Conservation (phyloP, 192 early-diverging fungal species). For the Pecoramyces ruminantium region DNA sequence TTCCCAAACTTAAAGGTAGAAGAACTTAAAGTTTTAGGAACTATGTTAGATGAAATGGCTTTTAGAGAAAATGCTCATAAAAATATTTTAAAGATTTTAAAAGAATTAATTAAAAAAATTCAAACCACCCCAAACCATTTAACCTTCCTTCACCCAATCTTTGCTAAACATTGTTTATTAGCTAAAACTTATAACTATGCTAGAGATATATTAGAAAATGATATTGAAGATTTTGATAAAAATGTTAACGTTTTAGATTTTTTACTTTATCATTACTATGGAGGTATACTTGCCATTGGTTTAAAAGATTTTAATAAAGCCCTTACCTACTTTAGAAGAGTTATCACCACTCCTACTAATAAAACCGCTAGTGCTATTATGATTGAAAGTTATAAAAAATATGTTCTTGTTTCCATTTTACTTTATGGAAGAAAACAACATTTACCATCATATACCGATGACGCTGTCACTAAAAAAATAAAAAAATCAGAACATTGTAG, state of each 20-base stretch:
- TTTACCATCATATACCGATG: constrained; percentile 32
- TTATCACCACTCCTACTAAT: constrained; percentile 41
- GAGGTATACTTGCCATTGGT: constrained; percentile 48
- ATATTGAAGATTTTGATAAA: background rate
- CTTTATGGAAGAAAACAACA: constrained; percentile 23
- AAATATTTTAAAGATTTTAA: background rate
- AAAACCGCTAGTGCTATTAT: constrained; percentile 45
- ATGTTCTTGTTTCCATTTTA: constrained; percentile 40
- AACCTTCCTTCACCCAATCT: background rate
- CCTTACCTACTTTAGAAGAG: constrained; percentile 34
- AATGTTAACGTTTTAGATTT: constrained; percentile 17
- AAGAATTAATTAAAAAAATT: background rate
- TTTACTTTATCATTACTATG: constrained; percentile 65
- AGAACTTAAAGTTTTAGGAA: background rate
- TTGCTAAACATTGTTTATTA: background rate
- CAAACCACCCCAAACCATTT: background rate
- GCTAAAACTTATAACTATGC: background rate
- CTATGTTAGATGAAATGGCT: background rate
- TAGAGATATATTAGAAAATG: background rate
- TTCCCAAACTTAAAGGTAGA: background rate
- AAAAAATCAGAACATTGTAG: constrained; percentile 7
- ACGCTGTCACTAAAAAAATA: constrained; percentile 18
- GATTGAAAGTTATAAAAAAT: constrained; percentile 59
- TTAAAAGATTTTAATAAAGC: constrained; percentile 46
- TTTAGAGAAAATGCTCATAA: background rate